Percentiles rank a stretch among this genome's conserved stretches.
These are phyloP conservation scores for Diutina neorugosa DNA, from an alignment of 1,139 yeast species.

Conservation along the genomic window DNA sequence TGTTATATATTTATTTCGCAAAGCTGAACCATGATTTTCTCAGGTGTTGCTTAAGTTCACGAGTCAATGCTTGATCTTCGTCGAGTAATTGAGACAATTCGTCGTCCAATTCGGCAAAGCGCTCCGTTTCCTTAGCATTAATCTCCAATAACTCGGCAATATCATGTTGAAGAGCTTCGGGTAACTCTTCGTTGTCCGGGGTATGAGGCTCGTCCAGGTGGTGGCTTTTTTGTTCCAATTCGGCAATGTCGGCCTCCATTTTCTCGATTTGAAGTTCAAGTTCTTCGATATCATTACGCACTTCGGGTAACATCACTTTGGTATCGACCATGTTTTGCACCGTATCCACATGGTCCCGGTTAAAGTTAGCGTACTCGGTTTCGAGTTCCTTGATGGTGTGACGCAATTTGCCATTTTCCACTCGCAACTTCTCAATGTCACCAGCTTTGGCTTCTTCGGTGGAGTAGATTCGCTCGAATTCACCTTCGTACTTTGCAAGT, in stretches of 20 bases:
- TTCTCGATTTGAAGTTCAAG: constrained; percentile 52
- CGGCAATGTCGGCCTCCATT: constrained; percentile 39
- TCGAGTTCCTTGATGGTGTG: constrained; percentile 69
- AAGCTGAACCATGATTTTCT: constrained; percentile 21
- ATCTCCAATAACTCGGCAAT: constrained; percentile 32
- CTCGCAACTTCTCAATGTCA: constrained; percentile 55
- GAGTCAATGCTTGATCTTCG: constrained; percentile 18
- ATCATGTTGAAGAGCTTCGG: constrained; percentile 28
- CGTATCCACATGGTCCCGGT: constrained; percentile 54
- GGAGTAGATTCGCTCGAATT: constrained; percentile 61
- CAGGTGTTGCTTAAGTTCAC: constrained; percentile 17
- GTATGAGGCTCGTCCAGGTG: background rate
- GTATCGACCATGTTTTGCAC: constrained; percentile 32
- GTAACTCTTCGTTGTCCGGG: background rate
- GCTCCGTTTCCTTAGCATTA: constrained; percentile 53
- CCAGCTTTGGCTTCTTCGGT: constrained; percentile 56
- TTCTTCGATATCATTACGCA: constrained; percentile 66
- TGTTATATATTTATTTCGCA: background rate
- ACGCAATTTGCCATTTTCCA: constrained; percentile 60
- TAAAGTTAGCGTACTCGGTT: constrained; percentile 52
- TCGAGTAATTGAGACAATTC: constrained; percentile 22
- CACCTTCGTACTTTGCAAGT: constrained; percentile 55
- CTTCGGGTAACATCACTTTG: constrained; percentile 32
- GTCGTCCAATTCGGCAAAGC: constrained; percentile 37
- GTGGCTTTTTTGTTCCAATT: constrained; percentile 28